Evolutionary conservation across 352 stramenopile genomes (phyloP), one percentile per base, ranked within the genome.

Genomic region (Globisporangium spinosum): DNA sequence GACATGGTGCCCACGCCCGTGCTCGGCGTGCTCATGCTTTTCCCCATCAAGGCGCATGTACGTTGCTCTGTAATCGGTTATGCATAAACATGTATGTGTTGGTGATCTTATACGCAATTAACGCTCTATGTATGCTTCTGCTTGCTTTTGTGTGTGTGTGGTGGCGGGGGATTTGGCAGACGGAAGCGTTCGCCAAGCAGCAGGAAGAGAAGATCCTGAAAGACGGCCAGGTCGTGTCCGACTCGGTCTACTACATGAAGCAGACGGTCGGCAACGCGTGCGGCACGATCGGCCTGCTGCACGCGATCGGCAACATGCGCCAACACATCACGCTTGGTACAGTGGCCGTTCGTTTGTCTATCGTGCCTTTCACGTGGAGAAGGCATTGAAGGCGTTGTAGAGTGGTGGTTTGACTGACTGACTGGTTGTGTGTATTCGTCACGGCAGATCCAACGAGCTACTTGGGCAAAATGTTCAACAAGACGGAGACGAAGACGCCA

Each of bases 231-330:
- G 67, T 77, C 12, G 86, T 96, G 47, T 91, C 86, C 27, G 66
- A 81, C 32, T 80, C 87, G 45, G 86, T 95, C 27, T 96, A 95
- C 73, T 96, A 91, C 77, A 96, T 94, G 85, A 96, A 97, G 68
- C 97, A 99, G 78, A 98, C 95, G n/a, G 96, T 99, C 53, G 89
- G 94, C 32, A 99, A 99, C 77, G 96, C 97, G 8, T 99, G 97
- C 67, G 97, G 97, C 22, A 99, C 97, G 1, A 90, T 99, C 74
- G 97, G 93, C 25, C 83, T 99, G 27, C 77, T 99, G 35, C 96
- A 99, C 81, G 89, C 94, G 15, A 78, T 98, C 32, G 87, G 91
- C 29, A 99, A 99, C 79, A 90, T 87, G 74, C 82, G 87, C 23
- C 74, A 94, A 20, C 72, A 82, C n/a, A 72, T 94, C 12, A 64